Base-by-base conservation (phyloP, 345 rosid genomes). In the Punica granatum region DNA sequence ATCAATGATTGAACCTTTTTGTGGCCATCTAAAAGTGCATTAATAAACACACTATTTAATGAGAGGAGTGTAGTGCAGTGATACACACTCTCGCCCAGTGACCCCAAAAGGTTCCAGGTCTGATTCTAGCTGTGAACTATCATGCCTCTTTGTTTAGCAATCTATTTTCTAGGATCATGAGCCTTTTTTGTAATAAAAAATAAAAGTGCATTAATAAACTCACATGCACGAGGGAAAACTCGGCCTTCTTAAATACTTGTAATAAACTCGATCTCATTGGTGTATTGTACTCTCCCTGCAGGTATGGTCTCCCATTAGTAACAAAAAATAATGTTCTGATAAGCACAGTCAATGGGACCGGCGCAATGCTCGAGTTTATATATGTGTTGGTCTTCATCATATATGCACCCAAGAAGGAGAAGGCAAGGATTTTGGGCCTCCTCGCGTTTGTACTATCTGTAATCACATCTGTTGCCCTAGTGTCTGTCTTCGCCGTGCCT, bases 231-330 rank as follows among this genome's bases (percentile, higher is more conserved):
- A 9, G 13, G 3, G 6, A 56, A 14, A 56, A 15, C 3, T 6
- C 60, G 31, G 9, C 16, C 16, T 23, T 7, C 31, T 11, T 18
- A 15, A n/a, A 2, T n/a, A 44, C 16, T 26, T 11, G 18, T 25
- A 21, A 26, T 23, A 9, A 25, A 3, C 16, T 23, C 13, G 10
- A 3, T 14, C 16, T 56, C 4, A 0, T 56, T 25, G 18, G 31
- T 9, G 32, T 28, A 28, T 51, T 51, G 58, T 8, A 6, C 12
- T 23, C 30, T 25, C 33, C 33, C 16, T 61, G 14, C 79, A 79
- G 83, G 83, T 79, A 80, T 32, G 79, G 84, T 4, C 61, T 80
- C 21, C 84, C 84, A 1, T 80, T 80, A 51, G 79, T 80, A 44
- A 77, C 81, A 9, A 66, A 43, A 63, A 61, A 80, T 67, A 80